phyloP scores from a whole-genome alignment of 139 green algal species.

The Desmodesmus armatus region DNA sequence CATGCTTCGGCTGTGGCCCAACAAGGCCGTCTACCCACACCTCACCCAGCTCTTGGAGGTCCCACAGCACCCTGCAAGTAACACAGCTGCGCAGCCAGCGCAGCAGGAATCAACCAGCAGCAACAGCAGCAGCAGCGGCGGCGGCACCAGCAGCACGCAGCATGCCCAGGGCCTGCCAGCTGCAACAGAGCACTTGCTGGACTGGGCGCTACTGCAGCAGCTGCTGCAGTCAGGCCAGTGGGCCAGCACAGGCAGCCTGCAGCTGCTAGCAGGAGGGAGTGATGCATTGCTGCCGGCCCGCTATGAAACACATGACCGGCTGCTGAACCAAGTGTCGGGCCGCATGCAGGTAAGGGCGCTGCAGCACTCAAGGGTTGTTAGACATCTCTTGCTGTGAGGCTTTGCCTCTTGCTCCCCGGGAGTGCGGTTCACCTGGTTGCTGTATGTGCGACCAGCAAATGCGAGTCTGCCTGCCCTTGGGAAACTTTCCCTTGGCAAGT shows the following conservation, averaged over 20 bases:
- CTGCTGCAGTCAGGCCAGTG: conserved; percentile 25
- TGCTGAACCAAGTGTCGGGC: conserved; percentile 68
- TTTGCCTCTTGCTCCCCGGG: too few species aligned
- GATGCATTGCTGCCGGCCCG: conserved; percentile 63
- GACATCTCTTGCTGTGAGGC: too few species aligned
- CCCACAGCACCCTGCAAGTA: not conserved
- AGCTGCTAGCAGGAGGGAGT: conserved; percentile 54
- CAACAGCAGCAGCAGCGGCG: conserved; percentile 20
- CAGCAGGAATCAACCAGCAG: too few species aligned
- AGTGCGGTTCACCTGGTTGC: too few species aligned
- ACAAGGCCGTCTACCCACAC: not conserved
- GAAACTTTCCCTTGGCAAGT: too few species aligned
- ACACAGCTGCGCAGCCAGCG: not conserved
- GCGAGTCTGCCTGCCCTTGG: too few species aligned
- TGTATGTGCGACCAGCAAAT: too few species aligned
- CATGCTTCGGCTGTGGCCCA: not conserved
- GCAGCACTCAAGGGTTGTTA: too few species aligned
- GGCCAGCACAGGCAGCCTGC: conserved; percentile 18
- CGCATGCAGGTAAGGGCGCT: too few species aligned
- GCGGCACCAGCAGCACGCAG: not conserved
- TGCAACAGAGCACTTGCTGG: not conserved
- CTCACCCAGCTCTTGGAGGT: conserved; percentile 9
- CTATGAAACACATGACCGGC: conserved; percentile 62
- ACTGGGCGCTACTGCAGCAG: conserved; percentile 37
- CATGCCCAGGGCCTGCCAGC: not conserved